phyloP scores from a whole-genome alignment of 2,329 filamentous ascomycete genomes.

The Curvularia hawaiiensis region DNA sequence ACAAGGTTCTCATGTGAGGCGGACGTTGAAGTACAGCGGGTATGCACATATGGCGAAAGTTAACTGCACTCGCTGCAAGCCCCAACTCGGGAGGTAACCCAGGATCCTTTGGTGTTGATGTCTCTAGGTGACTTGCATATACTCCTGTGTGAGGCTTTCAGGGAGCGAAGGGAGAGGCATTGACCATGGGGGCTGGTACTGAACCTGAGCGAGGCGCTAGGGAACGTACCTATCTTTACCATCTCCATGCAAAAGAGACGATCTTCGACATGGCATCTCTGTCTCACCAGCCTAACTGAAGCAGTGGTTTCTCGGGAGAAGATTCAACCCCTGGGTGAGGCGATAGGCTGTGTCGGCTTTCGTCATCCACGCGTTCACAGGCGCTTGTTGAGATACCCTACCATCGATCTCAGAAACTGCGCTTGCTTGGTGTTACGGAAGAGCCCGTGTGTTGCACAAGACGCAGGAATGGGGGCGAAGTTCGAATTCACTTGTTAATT shows the following conservation, averaged over 20 bases:
- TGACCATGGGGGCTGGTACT: background rate
- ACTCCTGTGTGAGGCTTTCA: background rate
- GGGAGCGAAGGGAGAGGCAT: background rate
- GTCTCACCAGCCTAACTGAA: background rate
- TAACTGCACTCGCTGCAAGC: background rate
- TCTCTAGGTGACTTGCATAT: background rate
- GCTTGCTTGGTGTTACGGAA: background rate
- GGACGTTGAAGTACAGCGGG: background rate
- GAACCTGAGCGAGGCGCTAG: background rate
- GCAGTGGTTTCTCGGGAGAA: no score
- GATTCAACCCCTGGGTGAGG: background rate
- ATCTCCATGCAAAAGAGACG: background rate
- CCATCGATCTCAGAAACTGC: background rate
- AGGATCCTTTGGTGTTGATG: background rate
- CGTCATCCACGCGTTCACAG: background rate
- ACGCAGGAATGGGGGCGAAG: slow-evolving; percentile 1
- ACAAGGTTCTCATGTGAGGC: background rate
- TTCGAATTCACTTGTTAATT: background rate
- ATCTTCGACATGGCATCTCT: background rate
- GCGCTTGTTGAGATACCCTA: slow-evolving; percentile 1
- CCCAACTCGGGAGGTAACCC: background rate
- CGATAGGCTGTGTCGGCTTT: background rate
- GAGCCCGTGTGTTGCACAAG: background rate
- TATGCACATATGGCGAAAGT: background rate
- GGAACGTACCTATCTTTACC: no score